Conservation (phyloP, 805 yeast species). For the Pichia occidentalis region DNA sequence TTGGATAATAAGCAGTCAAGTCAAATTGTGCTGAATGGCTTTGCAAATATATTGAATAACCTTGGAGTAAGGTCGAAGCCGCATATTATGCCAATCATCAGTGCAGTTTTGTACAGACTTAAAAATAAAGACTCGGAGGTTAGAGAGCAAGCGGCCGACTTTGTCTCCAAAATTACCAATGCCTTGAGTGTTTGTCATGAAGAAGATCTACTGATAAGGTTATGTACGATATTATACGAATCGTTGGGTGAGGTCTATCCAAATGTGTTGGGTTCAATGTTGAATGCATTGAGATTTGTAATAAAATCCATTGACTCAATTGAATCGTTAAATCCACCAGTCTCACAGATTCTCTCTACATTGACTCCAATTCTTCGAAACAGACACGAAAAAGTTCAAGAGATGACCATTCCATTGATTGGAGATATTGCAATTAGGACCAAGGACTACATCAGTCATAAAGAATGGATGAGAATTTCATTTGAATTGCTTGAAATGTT, state of each 20-base stretch:
- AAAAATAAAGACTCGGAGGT: constrained; percentile 65
- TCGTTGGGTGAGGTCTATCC: constrained; percentile 93
- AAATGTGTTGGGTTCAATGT: constrained; percentile 81
- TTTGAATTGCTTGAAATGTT: constrained; percentile 86
- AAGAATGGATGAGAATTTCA: constrained; percentile 97
- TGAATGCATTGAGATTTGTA: constrained; percentile 63
- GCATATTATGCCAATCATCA: constrained; percentile 63
- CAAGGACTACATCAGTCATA: constrained; percentile 76
- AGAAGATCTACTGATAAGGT: constrained; percentile 52
- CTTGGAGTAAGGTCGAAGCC: constrained; percentile 62
- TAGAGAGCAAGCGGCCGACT: constrained; percentile 79
- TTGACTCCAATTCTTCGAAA: constrained; percentile 88
- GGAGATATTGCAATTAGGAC: constrained; percentile 78
- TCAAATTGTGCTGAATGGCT: constrained; percentile 46
- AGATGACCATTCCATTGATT: constrained; percentile 67
- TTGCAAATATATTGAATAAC: constrained; percentile 56
- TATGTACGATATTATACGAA: constrained; percentile 77
- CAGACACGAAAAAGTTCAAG: constrained; percentile 86
- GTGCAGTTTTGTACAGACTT: constrained; percentile 65
- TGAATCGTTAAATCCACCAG: constrained; percentile 66
- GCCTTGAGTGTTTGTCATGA: constrained; percentile 61
- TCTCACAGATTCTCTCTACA: constrained; percentile 76
- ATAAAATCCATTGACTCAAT: constrained; percentile 50
- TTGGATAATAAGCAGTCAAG: constrained; percentile 34
- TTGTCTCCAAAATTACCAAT: constrained; percentile 60